Base-by-base conservation (phyloP, 2,329 filamentous ascomycete species). In the Corinectria fuckeliana region DNA sequence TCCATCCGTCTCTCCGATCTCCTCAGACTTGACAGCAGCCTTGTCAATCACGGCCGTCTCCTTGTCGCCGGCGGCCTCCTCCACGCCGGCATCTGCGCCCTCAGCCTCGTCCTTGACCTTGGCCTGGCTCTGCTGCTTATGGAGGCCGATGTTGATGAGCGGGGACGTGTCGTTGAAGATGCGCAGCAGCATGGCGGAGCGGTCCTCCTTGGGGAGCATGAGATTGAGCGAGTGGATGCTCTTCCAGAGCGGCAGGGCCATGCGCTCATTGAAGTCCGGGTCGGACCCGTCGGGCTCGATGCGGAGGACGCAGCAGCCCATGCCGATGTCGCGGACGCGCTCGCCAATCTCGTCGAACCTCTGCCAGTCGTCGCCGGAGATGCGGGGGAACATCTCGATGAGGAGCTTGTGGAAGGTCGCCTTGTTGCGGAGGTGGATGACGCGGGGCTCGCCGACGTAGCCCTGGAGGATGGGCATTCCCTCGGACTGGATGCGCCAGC, bases 191-290 rank as follows among this genome's bases (percentile, higher is more conserved):
- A 98, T 96, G 1, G 95, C 95, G 21, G 88, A 89, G 14, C 95
- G 87, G 66, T 99, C 95, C 75, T 99, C 95, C 81, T 99, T 99
- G 49, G 95, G 94, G 72, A 99, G 82, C 95, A 99, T 99, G 53
- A 99, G 85, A 75, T 99, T 99, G 59, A 98, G 83, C 18, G 91
- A 94, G 69, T 93, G 89, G 61, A 96, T 85, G 74, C 93, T 96
- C 78, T 96, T 90, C 95, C 95, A 99, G 25, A 99, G 81, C 3
- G 95, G 95, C 16, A 99, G 83, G 1, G 94, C 91, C 86, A 97
- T 92, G 23, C 86, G 82, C 80, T 98, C 94, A 21, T 78, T 76
- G 62, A 88, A 89, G 44, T 83, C 81, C 8, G 79, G 75, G 58
- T 85, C 81, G n/a, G 76, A 80, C 36, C 86, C 88, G 56, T 88